Conservation (phyloP, 306 rosid species). For the Corylus heterophylla region DNA sequence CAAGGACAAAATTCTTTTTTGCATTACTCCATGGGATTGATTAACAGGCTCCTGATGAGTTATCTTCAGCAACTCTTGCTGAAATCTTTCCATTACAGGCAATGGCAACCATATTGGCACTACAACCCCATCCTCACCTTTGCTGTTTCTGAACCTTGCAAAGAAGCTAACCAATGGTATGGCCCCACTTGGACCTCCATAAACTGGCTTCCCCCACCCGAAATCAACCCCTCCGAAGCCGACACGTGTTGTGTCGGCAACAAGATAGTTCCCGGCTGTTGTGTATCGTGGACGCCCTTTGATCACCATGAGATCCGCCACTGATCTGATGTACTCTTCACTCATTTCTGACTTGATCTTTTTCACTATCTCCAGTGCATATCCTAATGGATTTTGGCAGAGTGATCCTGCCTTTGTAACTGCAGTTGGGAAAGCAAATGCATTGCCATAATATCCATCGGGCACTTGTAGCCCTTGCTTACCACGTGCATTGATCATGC, state of each 20-base stretch:
- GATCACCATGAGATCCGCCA: neutral
- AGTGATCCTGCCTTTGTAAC: neutral
- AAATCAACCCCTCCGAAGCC: neutral
- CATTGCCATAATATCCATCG: neutral
- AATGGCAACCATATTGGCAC: neutral
- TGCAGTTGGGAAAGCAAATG: conserved; percentile 1
- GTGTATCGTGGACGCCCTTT: neutral
- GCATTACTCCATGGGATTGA: neutral
- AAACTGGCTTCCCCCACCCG: neutral
- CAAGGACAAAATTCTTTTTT: neutral
- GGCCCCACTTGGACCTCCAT: conserved; percentile 2
- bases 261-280: neutral
- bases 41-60: neutral
- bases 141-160: conserved; percentile 1
- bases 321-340: neutral
- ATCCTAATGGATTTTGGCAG: no score
- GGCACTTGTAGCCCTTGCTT: neutral
- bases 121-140: neutral
- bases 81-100: neutral
- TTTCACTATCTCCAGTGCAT: neutral
- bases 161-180: neutral
- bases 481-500: neutral
- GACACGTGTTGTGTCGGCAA: neutral
- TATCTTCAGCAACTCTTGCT: neutral
- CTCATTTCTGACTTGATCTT: neutral